Base-by-base conservation (phyloP, 2,329 filamentous ascomycete species). In the Magnaporthiopsis incrustans region DNA sequence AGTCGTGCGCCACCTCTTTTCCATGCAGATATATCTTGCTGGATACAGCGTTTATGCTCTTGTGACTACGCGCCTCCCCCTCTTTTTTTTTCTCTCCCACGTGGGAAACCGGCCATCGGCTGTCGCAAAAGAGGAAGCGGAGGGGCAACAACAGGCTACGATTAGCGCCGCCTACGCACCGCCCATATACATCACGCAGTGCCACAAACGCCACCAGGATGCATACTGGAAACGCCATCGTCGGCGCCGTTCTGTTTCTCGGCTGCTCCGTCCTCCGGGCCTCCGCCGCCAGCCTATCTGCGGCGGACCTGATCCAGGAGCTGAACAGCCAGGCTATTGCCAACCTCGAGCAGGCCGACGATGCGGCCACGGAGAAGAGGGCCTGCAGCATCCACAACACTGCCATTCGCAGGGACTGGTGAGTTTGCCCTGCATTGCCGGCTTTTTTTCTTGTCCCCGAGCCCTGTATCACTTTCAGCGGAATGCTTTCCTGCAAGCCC, bases 371-470 rank as follows among this genome's bases (percentile, higher is more conserved):
- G 44, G 18, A 67, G 64, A 71, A 70, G 66, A 70, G 70, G 65
- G 67, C 66, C 62, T 73, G 71, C 65, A 71, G 70, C 14, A 65
- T 72, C 25, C 69, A 71, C 38, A 73, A 68, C 22, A 70, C 70
- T 1, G 68, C 65, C 8, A 66, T 73, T 11, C 67, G 71, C 30
- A 64, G 69, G 60, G 71, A 73, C 60, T 73, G 71, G 71, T 70
- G 59, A 35, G 65, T 32, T 32, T 32, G n/a, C n/a, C n/a, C n/a
- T n/a, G n/a, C n/a, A n/a, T n/a, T n/a, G n/a, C n/a, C n/a, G n/a
- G n/a, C 8, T 33, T 59, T 59, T n/a, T 33, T 10, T 38, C 27
- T 26, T 60, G 6, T 35, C 59, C 38, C n/a, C 59, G 32, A 15
- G n/a, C 33, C 8, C 4, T 35, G 7, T n/a, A 18, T 35, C 35